These are phyloP conservation scores for Hibiscus trionum DNA, from an alignment of 345 rosid genomes.

Conservation along the genomic window DNA sequence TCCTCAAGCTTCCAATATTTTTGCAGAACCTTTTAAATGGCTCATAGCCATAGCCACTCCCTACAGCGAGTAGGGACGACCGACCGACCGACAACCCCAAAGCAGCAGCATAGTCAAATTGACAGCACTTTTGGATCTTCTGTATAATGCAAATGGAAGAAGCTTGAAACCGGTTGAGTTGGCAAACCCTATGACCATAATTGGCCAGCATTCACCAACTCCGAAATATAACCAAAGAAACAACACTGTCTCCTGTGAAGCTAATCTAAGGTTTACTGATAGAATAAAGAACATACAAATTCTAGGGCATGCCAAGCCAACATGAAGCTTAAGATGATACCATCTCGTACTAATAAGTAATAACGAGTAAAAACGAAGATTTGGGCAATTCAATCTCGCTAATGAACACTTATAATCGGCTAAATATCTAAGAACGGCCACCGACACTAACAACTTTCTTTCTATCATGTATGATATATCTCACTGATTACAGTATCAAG, in stretches of 20 bases:
- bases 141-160: neutral
- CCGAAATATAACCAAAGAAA: no score
- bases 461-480: neutral
- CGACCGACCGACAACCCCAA: neutral
- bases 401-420: neutral
- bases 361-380: neutral
- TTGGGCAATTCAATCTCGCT: neutral
- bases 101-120: neutral
- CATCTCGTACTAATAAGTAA: neutral
- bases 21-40: no score
- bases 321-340: no score
- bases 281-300: no score
- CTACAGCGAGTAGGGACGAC: no score
- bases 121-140: neutral
- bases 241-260: no score
- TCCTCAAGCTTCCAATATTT: neutral
- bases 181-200: no score
- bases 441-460: neutral
- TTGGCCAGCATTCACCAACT: no score
- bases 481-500: no score
- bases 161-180: no score
- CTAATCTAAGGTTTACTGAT: no score
- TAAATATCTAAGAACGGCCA: neutral
- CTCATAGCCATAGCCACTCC: neutral
- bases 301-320: no score